Evolutionary conservation across 2,329 filamentous ascomycete species (phyloP).

Genomic region (Akanthomyces uredinophilus): DNA sequence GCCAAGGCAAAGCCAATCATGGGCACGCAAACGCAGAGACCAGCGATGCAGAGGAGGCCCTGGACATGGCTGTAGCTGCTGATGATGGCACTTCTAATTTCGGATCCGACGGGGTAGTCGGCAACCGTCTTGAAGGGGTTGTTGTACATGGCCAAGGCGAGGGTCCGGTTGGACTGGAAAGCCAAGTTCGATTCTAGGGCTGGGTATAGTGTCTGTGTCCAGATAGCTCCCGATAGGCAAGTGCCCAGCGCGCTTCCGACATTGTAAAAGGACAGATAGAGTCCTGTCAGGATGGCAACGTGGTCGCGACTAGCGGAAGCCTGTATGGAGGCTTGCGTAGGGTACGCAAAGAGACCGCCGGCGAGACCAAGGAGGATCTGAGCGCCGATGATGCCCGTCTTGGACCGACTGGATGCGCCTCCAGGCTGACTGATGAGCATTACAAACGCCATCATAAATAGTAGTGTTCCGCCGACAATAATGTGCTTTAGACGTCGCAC

Average conservation of each 20-base stretch:
- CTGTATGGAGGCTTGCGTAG: conserved; percentile 36
- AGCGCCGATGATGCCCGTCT: conserved; percentile 49
- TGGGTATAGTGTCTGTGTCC: conserved; percentile 36
- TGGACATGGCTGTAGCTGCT: conserved; percentile 41
- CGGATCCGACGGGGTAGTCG: conserved; percentile 37
- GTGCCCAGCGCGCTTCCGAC: conserved; percentile 38
- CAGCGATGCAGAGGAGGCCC: conserved; percentile 39
- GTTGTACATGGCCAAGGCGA: conserved; percentile 33
- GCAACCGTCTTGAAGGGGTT: conserved; percentile 31
- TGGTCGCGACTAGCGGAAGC: conserved; percentile 33
- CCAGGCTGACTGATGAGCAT: conserved; percentile 52
- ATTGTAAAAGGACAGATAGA: conserved; percentile 38
- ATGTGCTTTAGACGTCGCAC: conserved; percentile 52
- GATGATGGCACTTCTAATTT: conserved; percentile 39
- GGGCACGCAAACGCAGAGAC: conserved; percentile 41
- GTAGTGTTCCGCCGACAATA: conserved; percentile 49
- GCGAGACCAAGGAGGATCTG: conserved; percentile 54
- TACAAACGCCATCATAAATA: conserved; percentile 53
- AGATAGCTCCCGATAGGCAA: conserved; percentile 36
- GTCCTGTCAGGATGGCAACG: conserved; percentile 33
- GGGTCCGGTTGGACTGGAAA: conserved; percentile 30
- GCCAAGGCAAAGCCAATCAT: conserved; percentile 40
- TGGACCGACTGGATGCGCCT: conserved; percentile 33
- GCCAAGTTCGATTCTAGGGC: conserved; percentile 28
- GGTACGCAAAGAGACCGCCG: conserved; percentile 50